Evolutionary conservation across 2,329 filamentous ascomycete genomes (phyloP), one percentile per base, ranked within the genome.

Genomic region (Botrytis fabae): DNA sequence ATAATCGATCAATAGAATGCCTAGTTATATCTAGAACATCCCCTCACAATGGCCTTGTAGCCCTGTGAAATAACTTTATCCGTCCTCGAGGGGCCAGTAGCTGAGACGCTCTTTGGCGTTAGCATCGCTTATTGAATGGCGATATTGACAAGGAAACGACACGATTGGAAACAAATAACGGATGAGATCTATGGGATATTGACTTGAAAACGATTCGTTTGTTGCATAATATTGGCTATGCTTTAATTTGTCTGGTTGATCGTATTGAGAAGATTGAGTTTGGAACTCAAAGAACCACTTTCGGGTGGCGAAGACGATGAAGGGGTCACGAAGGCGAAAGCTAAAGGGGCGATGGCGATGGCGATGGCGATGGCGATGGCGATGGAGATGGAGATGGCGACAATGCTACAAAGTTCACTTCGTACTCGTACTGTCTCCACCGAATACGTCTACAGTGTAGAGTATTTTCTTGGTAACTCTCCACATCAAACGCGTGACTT

Each of bases 31-130:
- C 28, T 14, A 48, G 22, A 42, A 48, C 14, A 8, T 51, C 63
- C 42, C n/a, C 16, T 9, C 32, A 48, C n/a, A 5, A 38, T 38
- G 51, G 63, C 63, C 63, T 65, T 65, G 20, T 51, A 51, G 63
- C 44, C 62, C 44, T n/a, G 44, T 65, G 63, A 48, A 42, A 64
- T 46, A 25, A 22, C 25, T 12, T 35, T 18, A 35, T 42, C 40
- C 25, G 25, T 61, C 22, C 25, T 63, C 22, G 18, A 60, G 38
- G 22, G 22, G 40, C 12, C 35, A n/a, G 42, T 62, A 62, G 60
- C 61, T 63, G 61, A 63, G 61, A 42, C 38, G 61, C 61, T 63
- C 32, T 65, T 57, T n/a, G 44, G 63, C 20, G 63, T 65, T 28
- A 65, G 46, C 8, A 38, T 66, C 64, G 64, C 64, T 66, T 66